Percentiles rank a stretch among this genome's conserved stretches.
phyloP scores from a whole-genome alignment of 345 rosid genomes.

The Linum tenue region DNA sequence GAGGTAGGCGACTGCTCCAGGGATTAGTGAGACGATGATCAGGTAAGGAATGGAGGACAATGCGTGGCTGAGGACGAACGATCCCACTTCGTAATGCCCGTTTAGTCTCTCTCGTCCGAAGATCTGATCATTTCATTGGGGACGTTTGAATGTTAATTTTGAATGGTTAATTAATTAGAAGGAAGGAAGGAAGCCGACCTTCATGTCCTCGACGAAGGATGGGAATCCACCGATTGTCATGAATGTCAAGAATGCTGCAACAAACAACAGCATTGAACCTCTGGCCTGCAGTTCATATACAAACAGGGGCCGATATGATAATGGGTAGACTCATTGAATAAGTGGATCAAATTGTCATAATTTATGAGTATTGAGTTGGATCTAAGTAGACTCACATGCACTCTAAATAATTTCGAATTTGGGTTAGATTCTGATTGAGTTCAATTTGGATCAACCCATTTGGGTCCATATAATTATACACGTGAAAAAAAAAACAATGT shows the following conservation, averaged over 20 bases:
- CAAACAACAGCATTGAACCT: conserved; percentile 40
- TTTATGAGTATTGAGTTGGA: too few species aligned
- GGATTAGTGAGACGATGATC: conserved; percentile 28
- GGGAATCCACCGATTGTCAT: conserved; percentile 54
- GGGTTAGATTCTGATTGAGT: too few species aligned
- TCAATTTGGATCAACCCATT: too few species aligned
- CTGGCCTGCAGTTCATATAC: conserved; percentile 25
- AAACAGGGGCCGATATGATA: too few species aligned
- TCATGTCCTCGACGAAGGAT: conserved; percentile 47
- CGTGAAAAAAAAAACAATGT: too few species aligned
- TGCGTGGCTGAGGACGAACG: conserved; percentile 40
- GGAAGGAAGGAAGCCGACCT: conserved; percentile 7
- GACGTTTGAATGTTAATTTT: too few species aligned
- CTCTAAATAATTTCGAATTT: too few species aligned
- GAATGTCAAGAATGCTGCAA: conserved; percentile 38
- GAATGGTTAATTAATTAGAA: too few species aligned
- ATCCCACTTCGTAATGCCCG: conserved; percentile 43
- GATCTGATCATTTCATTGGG: conserved; percentile 14
- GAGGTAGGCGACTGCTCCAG: conserved; percentile 41
- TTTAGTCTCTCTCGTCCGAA: conserved; percentile 45
- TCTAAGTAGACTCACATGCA: too few species aligned
- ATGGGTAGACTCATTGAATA: too few species aligned
- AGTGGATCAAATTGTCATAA: too few species aligned
- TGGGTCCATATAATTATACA: too few species aligned
- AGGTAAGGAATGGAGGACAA: conserved; percentile 38